Evolutionary conservation across 1,139 yeast species (phyloP), one percentile per base, ranked within the genome.

Genomic region (Kluyveromyces marxianus): DNA sequence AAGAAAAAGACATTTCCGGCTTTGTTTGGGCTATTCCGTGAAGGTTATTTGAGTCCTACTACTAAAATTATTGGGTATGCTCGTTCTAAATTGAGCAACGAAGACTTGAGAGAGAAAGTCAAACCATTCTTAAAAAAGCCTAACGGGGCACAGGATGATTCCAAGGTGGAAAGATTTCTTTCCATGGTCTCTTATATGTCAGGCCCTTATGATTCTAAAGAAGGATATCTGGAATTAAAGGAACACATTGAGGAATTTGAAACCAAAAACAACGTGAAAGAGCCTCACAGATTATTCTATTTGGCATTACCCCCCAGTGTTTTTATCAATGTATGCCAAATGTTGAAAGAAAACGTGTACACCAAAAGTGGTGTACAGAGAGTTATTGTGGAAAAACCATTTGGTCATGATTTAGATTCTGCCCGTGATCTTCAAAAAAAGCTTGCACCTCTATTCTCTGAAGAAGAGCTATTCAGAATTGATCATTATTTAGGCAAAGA

Each of bases 401-500:
- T 92, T 66, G 99, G 99, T 53, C 94, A 81, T 63, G 97, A 92
- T 66, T 77, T 90, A 58, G 77, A 75, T 51, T 74, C 88, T 46
- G 80, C 95, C 7, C 76, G 89, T 57, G 81, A 79, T 59, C 73
- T 92, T 63, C 97, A 89, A 70, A 66, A 70, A 50, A 75, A 78
- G 53, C 75, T 92, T 59, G 79, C 92, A 25, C 97, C 97, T 8
- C 70, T 90, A 47, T 92, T 92, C 79, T 69, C 78, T 32, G 98
- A 94, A 69, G 90, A 84, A 7, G 98, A 94, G 70, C 73, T 90
- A 45, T 94, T 78, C 73, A 81, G 98, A 72, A 94, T 92, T 59
- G 99, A 92, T 68, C 98, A 92, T 69, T 92, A 94, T 66, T 74
- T 94, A 58, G 98, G 98, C 56, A 92, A 92, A 71, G 98, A 92